Conservation (phyloP, 257 asterid species). For the Fraxinus cuspidata region DNA sequence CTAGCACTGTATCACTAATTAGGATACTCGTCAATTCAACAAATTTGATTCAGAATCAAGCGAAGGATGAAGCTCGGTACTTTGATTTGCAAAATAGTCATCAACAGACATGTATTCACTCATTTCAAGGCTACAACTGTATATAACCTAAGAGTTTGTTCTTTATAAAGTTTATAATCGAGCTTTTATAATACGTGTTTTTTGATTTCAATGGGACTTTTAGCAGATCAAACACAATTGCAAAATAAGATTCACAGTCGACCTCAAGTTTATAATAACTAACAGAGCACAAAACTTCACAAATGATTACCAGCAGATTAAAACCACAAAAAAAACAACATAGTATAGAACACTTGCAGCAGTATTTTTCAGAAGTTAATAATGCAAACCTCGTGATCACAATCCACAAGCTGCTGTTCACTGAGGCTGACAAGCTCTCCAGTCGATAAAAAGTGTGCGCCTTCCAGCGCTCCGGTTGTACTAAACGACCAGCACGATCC, state of each 20-base stretch:
- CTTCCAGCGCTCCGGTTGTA: slow-evolving; percentile 82
- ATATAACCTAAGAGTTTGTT: background rate
- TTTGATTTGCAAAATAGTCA: background rate
- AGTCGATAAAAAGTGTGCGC: slow-evolving; percentile 78
- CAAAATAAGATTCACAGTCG: background rate
- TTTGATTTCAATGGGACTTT: background rate
- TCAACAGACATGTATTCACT: background rate
- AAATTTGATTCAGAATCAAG: background rate
- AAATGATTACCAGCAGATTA: background rate
- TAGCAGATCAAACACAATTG: background rate
- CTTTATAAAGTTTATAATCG: background rate
- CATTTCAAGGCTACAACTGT: no score
- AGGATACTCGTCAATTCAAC: background rate
- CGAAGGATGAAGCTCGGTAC: background rate
- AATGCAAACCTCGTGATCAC: slow-evolving; percentile 83
- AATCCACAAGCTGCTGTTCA: slow-evolving; percentile 98
- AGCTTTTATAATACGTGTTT: background rate
- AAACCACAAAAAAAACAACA: background rate
- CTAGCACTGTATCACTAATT: background rate
- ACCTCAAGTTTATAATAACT: background rate
- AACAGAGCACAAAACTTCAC: background rate
- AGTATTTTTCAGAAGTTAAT: background rate
- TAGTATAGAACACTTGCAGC: background rate
- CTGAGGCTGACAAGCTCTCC: slow-evolving; percentile 89
- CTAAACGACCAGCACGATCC: slow-evolving; percentile 99